Conservation (phyloP, 495 filamentous ascomycete genomes). For the Hypoxylon trugodes region DNA sequence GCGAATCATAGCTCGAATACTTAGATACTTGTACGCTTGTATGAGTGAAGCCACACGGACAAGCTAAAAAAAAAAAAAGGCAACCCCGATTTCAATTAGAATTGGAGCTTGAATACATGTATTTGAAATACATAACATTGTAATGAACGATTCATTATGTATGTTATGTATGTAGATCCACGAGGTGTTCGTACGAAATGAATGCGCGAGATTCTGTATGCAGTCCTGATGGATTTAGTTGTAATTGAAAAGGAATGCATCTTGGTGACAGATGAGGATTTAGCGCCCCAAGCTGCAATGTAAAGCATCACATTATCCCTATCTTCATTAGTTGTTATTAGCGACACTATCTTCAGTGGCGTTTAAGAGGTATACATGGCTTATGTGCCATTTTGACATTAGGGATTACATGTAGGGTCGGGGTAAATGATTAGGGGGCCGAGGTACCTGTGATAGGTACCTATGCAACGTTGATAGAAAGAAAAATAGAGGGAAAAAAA, state of each 20-base stretch:
- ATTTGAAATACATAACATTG: too few species aligned
- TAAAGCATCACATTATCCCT: conserved; percentile 9
- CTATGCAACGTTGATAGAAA: conserved; percentile 4
- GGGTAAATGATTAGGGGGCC: conserved; percentile 12
- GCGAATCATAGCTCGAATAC: conserved; percentile 12
- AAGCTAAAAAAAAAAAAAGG: too few species aligned
- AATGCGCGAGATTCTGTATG: too few species aligned
- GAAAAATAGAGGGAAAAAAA: not conserved
- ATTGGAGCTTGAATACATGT: too few species aligned
- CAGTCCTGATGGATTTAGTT: too few species aligned
- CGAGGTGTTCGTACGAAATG: too few species aligned
- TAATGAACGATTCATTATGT: too few species aligned
- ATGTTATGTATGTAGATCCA: too few species aligned
- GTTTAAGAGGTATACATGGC: not conserved
- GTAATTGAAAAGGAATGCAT: not conserved
- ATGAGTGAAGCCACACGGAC: conserved; percentile 10
- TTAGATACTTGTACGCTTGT: not conserved
- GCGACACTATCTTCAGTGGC: conserved; percentile 1
- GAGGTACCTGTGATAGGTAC: not conserved
- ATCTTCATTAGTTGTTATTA: not conserved
- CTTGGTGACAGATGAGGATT: not conserved
- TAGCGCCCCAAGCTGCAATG: conserved; percentile 13
- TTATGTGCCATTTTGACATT: conserved; percentile 1
- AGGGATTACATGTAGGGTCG: conserved; percentile 11
- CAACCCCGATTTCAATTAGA: conserved; percentile 12